Base-by-base conservation (phyloP, 2,329 filamentous ascomycete species). In the Leptosphaerulina australis region DNA sequence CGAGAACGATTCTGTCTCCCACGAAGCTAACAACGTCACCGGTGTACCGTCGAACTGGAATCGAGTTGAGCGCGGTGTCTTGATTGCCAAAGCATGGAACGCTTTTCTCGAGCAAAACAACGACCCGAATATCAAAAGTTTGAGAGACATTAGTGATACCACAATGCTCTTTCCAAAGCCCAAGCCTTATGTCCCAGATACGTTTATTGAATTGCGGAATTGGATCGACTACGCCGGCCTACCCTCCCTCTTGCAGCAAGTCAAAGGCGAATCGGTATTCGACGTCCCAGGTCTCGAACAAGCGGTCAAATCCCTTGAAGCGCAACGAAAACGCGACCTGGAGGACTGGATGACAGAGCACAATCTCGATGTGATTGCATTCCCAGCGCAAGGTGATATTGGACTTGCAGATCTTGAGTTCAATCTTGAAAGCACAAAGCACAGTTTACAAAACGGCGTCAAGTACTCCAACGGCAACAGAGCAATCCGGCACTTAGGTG, bases 391-490 rank as follows among this genome's bases (percentile, higher is more conserved):
- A 21, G 79, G 79, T 0, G 81, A 83, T 51, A 72, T 83, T 0
- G 80, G 77, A 0, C 64, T 69, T 5, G 77, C 79, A 4, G 73
- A 83, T 60, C 63, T 79, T 0, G 81, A 83, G 58, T 75, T 10
- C 49, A 59, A 61, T 14, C 30, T 61, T 2, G 55, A 63, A 17
- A 67, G 64, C 40, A 53, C 63, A 5, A 51, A 28, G 8, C 70
- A 77, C 47, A 76, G 76, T 3, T 70, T 77, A 48, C 72, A 70
- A 21, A 81, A 83, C 37, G 81, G 82, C 0, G 75, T 83, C 4
- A 76, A 75, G 30, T 83, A 83, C 50, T 77, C 75, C 0, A 81
- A 83, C 45, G 81, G 81, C 0, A 82, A 82, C 41, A 69, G 79
- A 1, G 78, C 77, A 0, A 68, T 84, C 1, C 70, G 81, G 9